Evolutionary conservation across 1,139 yeast species (phyloP), one percentile per base, ranked within the genome.

Genomic region (Torulaspora pretoriensis): DNA sequence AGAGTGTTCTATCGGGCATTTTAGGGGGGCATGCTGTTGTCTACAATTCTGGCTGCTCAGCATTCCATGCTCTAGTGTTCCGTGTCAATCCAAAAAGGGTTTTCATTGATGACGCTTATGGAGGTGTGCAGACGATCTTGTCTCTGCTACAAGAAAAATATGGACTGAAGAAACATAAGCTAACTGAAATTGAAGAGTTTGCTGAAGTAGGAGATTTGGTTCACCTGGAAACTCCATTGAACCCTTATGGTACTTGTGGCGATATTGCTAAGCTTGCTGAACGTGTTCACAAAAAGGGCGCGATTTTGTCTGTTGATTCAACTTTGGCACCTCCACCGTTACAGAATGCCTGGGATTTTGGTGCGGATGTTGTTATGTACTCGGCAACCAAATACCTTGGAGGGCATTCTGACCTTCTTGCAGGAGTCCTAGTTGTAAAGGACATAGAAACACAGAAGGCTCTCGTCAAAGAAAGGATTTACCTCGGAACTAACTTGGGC

Each of bases 291-390:
- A 68, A 71, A 0, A 72, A 74, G 47, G 88, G 88, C 2, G 95
- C 95, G 0, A 61, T 70, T 17, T 64, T 89, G 24, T 60, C 80
- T 19, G 83, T 89, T 6, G 97, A 89, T 63, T 77, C 96, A 1
- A 90, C 97, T 0, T 81, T 90, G 64, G 96, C 96, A 2, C 96
- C 97, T 17, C 95, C 95, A 12, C 96, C 96, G 4, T 68, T 89
- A 46, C 89, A 81, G 59, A 77, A 84, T 53, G 92, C 95, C 4
- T 87, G 87, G 67, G 70, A 74, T 34, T 81, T 75, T 55, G 96
- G 92, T 36, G 95, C 83, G 27, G 96, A 89, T 63, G 66, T 87
- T 57, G 78, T 89, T 13, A 69, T 89, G 78, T 96, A 89, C 65
- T 85, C 96, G 1, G 96, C 89, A 0, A 87, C 96, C 2, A 89